Percentiles rank a stretch among this genome's conserved stretches.
phyloP scores from a whole-genome alignment of 2,329 filamentous ascomycete species.

The Xylaria sp. region DNA sequence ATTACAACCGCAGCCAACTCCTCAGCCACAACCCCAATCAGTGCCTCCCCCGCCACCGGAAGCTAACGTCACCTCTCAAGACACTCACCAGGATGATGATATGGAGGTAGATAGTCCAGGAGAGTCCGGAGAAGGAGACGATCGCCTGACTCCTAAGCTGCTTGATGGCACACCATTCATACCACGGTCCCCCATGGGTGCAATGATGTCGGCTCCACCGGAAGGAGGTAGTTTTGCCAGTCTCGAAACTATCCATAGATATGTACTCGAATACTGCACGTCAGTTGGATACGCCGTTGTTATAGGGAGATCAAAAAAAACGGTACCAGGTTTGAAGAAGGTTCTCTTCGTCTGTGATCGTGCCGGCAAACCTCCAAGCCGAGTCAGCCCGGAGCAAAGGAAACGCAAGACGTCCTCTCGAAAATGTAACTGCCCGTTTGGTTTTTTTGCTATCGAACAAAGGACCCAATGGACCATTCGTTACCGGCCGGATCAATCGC shows the following conservation, averaged over 20 bases:
- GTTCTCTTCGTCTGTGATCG: constrained; percentile 75
- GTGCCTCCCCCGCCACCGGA: constrained; percentile 48
- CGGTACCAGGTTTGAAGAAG: constrained; percentile 73
- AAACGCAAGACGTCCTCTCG: constrained; percentile 75
- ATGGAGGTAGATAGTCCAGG: constrained; percentile 65
- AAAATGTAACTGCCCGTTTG: constrained; percentile 75
- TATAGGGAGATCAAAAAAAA: constrained; percentile 75
- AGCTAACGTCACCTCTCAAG: constrained; percentile 49
- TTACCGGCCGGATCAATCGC: constrained; percentile 68
- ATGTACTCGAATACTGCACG: constrained; percentile 72
- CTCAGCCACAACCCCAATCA: constrained; percentile 45
- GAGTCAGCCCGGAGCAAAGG: constrained; percentile 71
- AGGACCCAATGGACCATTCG: constrained; percentile 74
- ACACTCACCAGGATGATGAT: constrained; percentile 59
- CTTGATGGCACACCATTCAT: constrained; percentile 63
- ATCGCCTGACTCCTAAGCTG: constrained; percentile 60
- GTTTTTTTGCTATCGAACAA: constrained; percentile 76
- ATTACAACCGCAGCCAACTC: constrained; percentile 47
- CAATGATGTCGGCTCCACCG: constrained; percentile 71
- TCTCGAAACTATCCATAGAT: constrained; percentile 72
- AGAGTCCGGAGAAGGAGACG: constrained; percentile 59
- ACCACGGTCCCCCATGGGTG: constrained; percentile 65
- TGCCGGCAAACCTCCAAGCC: constrained; percentile 70
- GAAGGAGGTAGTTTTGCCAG: constrained; percentile 73
- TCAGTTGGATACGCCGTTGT: constrained; percentile 76